phyloP scores from a whole-genome alignment of 2,329 filamentous ascomycete genomes.

The Pyrenophora tritici-repentis region DNA sequence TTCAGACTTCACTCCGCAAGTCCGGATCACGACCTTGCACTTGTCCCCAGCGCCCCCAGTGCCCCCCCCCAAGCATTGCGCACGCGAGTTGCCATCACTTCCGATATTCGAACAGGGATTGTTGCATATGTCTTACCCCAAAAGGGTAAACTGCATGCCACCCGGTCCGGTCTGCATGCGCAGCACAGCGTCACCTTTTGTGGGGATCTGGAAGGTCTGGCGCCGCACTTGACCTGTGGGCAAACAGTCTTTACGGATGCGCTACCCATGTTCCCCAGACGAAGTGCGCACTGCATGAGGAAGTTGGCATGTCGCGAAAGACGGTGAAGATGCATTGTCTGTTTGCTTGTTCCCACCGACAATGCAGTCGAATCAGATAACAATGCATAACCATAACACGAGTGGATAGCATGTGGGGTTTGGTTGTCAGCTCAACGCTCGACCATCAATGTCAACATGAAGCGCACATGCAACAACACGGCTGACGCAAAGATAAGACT shows the following conservation, averaged over 20 bases:
- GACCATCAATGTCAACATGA: neutral
- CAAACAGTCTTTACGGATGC: conserved; percentile 36
- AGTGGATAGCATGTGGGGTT: conserved; percentile 2
- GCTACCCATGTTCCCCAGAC: conserved; percentile 36
- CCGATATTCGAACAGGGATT: conserved; percentile 32
- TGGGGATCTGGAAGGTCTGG: conserved; percentile 36
- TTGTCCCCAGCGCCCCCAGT: neutral
- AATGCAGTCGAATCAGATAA: conserved; percentile 8
- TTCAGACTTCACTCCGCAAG: conserved; percentile 29
- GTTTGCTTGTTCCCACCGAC: conserved; percentile 25
- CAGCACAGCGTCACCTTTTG: conserved; percentile 44
- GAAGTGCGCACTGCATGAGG: conserved; percentile 25
- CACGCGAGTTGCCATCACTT: conserved; percentile 41
- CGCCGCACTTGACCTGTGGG: conserved; percentile 27
- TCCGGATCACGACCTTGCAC: conserved; percentile 17
- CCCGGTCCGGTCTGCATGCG: conserved; percentile 27
- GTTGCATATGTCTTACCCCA: conserved; percentile 22
- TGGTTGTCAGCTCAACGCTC: conserved; percentile 18
- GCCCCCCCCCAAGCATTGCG: conserved; percentile 25
- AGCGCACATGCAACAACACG: conserved; percentile 8
- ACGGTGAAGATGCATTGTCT: conserved; percentile 24
- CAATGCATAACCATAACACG: conserved; percentile 21
- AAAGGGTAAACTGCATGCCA: conserved; percentile 27
- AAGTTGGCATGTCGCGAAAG: conserved; percentile 25
- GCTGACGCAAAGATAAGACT: conserved; percentile 6